Conservation (phyloP, 2,329 filamentous ascomycete genomes). For the Fusarium sterilihyphosum region DNA sequence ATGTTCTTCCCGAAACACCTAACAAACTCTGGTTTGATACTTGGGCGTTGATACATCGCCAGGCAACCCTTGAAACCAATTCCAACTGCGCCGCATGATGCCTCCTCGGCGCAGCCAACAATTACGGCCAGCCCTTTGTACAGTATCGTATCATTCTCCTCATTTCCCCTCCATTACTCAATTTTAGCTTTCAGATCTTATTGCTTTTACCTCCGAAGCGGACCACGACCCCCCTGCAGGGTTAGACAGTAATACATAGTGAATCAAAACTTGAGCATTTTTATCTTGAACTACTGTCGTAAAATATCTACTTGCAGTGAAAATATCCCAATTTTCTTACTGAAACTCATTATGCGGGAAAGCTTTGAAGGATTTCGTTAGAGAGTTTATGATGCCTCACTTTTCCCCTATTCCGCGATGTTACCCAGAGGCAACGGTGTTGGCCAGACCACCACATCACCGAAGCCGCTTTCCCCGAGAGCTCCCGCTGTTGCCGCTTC, state of each 20-base stretch:
- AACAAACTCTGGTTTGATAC: not conserved
- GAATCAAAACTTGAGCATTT: not conserved
- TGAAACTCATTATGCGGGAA: not conserved
- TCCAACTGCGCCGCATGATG: conserved; percentile 5
- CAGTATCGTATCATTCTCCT: not conserved
- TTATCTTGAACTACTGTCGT: not conserved
- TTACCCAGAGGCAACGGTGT: conserved; percentile 7
- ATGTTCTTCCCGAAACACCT: not conserved
- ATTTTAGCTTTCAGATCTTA: not conserved
- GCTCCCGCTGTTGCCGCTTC: conserved; percentile 13
- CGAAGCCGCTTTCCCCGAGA: conserved; percentile 20
- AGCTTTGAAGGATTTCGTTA: not conserved
- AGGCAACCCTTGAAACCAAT: not conserved
- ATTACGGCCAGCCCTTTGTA: not conserved
- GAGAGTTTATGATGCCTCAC: not conserved
- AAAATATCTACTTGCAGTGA: not conserved
- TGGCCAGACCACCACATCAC: conserved; percentile 4
- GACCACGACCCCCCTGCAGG: not conserved
- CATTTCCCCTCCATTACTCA: not conserved
- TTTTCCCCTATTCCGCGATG: not conserved
- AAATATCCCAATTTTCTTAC: not conserved
- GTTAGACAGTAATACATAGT: not conserved
- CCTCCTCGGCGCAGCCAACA: not conserved
- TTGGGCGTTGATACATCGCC: not conserved
- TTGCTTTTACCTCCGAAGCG: not conserved